phyloP scores from a whole-genome alignment of 2,329 filamentous ascomycete genomes.

The Chrysosporium queenslandicum region DNA sequence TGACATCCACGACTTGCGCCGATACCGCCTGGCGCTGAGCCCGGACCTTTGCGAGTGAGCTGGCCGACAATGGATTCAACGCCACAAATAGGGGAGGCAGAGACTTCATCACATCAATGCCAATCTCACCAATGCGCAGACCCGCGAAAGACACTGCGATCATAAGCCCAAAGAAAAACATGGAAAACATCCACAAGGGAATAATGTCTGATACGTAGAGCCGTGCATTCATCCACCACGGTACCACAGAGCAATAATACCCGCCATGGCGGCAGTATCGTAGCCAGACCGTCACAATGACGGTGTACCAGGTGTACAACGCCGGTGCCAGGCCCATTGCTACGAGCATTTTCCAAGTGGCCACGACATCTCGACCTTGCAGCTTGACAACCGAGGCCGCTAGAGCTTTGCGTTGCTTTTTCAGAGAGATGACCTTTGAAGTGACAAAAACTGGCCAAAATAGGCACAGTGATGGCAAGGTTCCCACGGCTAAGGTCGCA shows the following conservation, averaged over 20 bases:
- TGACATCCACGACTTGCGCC: conserved; percentile 64
- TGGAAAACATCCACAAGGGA: conserved; percentile 58
- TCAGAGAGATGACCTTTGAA: conserved; percentile 60
- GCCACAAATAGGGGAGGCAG: conserved; percentile 68
- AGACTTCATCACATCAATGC: conserved; percentile 85
- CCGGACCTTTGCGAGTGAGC: conserved; percentile 63
- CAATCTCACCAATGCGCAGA: conserved; percentile 75
- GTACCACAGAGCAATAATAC: conserved; percentile 10
- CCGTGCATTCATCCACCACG: conserved; percentile 14
- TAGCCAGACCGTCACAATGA: conserved; percentile 56
- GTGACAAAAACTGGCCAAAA: conserved; percentile 70
- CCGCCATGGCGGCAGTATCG: conserved; percentile 64
- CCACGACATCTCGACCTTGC: conserved; percentile 66
- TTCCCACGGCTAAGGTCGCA: conserved; percentile 56
- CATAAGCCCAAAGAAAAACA: conserved; percentile 63
- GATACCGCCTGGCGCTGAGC: conserved; percentile 57
- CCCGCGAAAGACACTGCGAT: conserved; percentile 71
- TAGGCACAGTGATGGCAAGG: conserved; percentile 64
- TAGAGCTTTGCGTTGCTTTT: conserved; percentile 62
- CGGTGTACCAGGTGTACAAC: conserved; percentile 64
- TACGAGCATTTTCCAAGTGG: conserved; percentile 72
- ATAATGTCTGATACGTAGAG: conserved; percentile 56
- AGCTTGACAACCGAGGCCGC: conserved; percentile 70
- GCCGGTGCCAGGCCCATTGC: conserved; percentile 61
- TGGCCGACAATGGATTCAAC: conserved; percentile 63